These are phyloP conservation scores for Fusarium begoniae DNA, from an alignment of 2,329 filamentous ascomycete genomes.

Conservation along the genomic window DNA sequence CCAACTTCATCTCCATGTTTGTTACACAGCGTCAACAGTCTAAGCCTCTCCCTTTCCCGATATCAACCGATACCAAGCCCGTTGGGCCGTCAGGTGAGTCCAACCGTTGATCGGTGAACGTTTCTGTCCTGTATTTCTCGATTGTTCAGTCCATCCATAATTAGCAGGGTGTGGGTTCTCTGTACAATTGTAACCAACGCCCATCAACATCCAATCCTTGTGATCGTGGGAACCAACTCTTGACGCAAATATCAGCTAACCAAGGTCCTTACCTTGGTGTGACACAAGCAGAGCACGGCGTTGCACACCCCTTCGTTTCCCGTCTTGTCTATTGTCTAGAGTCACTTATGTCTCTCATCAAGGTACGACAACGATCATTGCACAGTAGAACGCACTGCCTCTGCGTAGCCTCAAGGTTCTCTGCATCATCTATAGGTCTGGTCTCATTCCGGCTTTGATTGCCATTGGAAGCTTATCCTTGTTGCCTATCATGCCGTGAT, in stretches of 20 bases:
- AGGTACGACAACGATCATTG: slow-evolving; percentile 12
- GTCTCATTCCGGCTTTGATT: slow-evolving; percentile 8
- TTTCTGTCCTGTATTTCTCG: background rate
- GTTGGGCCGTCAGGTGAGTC: background rate
- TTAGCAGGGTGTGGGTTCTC: background rate
- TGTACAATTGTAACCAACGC: slow-evolving; percentile 20
- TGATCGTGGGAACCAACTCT: slow-evolving; percentile 6
- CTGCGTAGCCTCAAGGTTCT: slow-evolving; percentile 32
- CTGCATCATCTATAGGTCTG: slow-evolving; percentile 38
- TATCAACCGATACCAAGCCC: background rate
- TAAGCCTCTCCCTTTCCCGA: slow-evolving; percentile 1
- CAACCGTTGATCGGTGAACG: background rate
- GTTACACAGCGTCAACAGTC: slow-evolving; percentile 16
- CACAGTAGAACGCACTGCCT: slow-evolving; percentile 16
- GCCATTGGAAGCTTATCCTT: slow-evolving; percentile 8
- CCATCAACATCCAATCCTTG: background rate
- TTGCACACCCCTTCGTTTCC: slow-evolving; percentile 41
- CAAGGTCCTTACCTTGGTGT: slow-evolving; percentile 20
- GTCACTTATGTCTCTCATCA: slow-evolving; percentile 31
- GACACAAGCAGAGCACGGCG: slow-evolving; percentile 40
- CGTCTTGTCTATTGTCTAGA: slow-evolving; percentile 31
- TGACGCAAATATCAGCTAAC: slow-evolving; percentile 22
- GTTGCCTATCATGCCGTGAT: slow-evolving; percentile 23
- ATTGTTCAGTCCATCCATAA: background rate
- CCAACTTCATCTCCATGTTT: slow-evolving; percentile 20